These are phyloP conservation scores for Pythium volutum DNA, from an alignment of 352 stramenopile species.

Conservation along the genomic window DNA sequence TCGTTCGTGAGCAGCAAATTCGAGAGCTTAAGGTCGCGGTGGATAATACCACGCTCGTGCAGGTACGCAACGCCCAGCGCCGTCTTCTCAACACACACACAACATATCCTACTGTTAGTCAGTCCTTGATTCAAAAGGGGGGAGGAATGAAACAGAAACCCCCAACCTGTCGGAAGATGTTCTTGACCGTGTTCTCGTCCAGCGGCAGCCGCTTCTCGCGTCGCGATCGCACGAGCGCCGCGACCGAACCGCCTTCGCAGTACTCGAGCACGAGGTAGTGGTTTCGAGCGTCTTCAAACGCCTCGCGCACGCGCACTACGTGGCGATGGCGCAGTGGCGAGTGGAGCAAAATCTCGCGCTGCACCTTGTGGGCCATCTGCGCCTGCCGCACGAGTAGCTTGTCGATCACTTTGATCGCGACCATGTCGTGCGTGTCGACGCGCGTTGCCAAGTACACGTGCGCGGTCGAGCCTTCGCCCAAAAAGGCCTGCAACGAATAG, in stretches of 20 bases:
- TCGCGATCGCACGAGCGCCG: slow-evolving; percentile 36
- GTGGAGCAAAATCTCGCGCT: slow-evolving; percentile 73
- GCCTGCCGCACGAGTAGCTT: slow-evolving; percentile 64
- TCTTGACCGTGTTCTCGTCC: slow-evolving; percentile 44
- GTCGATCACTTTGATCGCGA: slow-evolving; percentile 86
- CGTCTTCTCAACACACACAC: slow-evolving; percentile 17
- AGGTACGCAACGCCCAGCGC: slow-evolving; percentile 54
- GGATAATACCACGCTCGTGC: slow-evolving; percentile 59
- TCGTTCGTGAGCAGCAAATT: slow-evolving; percentile 64
- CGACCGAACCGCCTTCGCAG: slow-evolving; percentile 51
- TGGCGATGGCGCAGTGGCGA: slow-evolving; percentile 48
- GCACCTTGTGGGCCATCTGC: slow-evolving; percentile 55
- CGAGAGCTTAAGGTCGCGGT: slow-evolving; percentile 75
- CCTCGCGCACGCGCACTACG: slow-evolving; percentile 52
- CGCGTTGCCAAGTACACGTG: slow-evolving; percentile 72
- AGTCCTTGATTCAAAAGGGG: not conserved
- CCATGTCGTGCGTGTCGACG: slow-evolving; percentile 24
- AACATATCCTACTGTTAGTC: not conserved
- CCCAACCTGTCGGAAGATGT: slow-evolving; percentile 48
- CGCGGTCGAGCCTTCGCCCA: slow-evolving; percentile 71
- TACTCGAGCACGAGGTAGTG: slow-evolving; percentile 76
- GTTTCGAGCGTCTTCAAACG: slow-evolving; percentile 76
- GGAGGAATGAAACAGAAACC: not conserved
- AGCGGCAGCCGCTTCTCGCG: slow-evolving; percentile 22
- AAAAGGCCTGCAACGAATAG: slow-evolving; percentile 69